Conservation (phyloP, 805 yeast species). For the Monosporozyma servazzii region DNA sequence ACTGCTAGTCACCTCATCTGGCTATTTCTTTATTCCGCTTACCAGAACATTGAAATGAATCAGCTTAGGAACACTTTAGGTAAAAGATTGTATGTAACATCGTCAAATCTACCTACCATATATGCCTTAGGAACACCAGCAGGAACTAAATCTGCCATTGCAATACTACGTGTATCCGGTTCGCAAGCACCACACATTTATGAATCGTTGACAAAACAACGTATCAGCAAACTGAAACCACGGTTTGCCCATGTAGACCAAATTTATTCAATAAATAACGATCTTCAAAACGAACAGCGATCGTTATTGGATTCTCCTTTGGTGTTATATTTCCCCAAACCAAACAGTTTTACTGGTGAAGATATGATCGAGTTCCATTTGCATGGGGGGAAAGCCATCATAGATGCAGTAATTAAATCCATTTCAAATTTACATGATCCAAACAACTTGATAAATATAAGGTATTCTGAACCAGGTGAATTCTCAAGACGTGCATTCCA, state of each 20-base stretch:
- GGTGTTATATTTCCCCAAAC: constrained; percentile 56
- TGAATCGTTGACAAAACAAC: constrained; percentile 35
- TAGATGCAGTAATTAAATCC: constrained; percentile 53
- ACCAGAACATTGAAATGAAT: background rate
- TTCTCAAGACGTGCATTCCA: constrained; percentile 80
- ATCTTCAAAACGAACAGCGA: background rate
- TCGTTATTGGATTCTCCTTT: constrained; percentile 69
- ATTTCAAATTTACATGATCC: constrained; percentile 46
- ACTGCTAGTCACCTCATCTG: too few species aligned
- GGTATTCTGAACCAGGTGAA: constrained; percentile 91
- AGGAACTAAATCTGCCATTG: constrained; percentile 69
- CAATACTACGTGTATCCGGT: constrained; percentile 78
- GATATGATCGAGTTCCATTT: constrained; percentile 81
- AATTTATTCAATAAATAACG: constrained; percentile 32
- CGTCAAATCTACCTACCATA: constrained; percentile 39
- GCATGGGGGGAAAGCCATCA: constrained; percentile 90
- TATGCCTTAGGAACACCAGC: constrained; percentile 85
- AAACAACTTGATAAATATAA: constrained; percentile 32
- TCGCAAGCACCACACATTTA: constrained; percentile 43
- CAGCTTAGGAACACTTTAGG: background rate
- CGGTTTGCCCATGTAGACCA: constrained; percentile 51
- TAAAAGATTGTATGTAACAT: background rate
- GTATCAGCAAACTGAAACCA: constrained; percentile 33
- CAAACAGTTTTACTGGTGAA: constrained; percentile 86
- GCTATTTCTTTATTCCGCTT: too few species aligned